These are phyloP conservation scores for Pontederia paniculata DNA, from an alignment of 176 grass and related monocot species.

Conservation along the genomic window DNA sequence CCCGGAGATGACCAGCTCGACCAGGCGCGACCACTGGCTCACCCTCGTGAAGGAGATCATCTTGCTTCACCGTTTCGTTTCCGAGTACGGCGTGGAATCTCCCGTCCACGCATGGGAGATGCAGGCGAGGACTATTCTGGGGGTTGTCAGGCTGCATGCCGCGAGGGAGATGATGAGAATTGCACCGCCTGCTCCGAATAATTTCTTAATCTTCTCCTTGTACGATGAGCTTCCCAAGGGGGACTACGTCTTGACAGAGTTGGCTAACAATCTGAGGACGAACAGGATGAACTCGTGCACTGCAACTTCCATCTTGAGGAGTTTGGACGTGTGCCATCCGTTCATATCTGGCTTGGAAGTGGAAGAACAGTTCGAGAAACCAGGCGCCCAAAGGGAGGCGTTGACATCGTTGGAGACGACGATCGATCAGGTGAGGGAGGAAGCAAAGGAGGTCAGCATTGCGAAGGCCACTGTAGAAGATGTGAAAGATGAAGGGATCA, in stretches of 20 bases:
- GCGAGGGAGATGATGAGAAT: conserved; percentile 85
- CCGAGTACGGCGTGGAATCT: conserved; percentile 42
- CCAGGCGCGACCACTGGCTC: conserved; percentile 76
- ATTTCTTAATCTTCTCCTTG: conserved; percentile 64
- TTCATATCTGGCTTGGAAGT: conserved; percentile 20
- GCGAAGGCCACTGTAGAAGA: conserved; percentile 52
- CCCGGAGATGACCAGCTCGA: conserved; percentile 83
- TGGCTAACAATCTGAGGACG: conserved; percentile 59
- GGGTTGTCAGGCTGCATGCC: conserved; percentile 75
- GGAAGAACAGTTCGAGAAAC: conserved; percentile 26
- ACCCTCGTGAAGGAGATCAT: conserved; percentile 67
- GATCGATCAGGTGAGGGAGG: conserved; percentile 61
- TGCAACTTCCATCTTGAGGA: conserved; percentile 62
- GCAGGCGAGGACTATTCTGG: conserved; percentile 57
- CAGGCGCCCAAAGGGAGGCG: conserved; percentile 22
- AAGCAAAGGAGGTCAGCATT: conserved; percentile 46
- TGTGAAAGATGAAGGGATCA: conserved; percentile 69
- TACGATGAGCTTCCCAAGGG: conserved; percentile 78
- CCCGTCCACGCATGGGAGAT: conserved; percentile 57
- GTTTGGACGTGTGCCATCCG: conserved; percentile 33
- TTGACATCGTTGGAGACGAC: conserved; percentile 38
- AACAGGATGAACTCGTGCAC: conserved; percentile 44
- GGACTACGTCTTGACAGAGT: conserved; percentile 67
- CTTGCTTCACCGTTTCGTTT: conserved; percentile 66
- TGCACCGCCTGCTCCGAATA: conserved; percentile 50